Base-by-base conservation (phyloP, 306 rosid genomes). In the Prinsepia uniflora region DNA sequence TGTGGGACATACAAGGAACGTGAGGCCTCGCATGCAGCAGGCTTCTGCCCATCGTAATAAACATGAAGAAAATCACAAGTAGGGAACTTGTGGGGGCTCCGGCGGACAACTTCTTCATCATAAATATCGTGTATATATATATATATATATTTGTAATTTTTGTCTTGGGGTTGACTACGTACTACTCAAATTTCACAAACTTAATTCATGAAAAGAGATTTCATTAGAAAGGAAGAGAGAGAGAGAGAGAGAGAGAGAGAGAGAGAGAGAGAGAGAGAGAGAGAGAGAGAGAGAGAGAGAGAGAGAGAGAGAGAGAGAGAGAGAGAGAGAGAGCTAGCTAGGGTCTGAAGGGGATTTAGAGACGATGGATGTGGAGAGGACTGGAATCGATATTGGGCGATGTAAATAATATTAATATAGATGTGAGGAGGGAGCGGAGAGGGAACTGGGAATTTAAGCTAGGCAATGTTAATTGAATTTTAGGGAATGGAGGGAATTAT, bases 41-140 rank as follows among this genome's bases (percentile, higher is more conserved):
- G 82, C 83, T 73, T 71, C 77, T 76, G 44, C 77, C 48, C 17
- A 75, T 72, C 68, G 67, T 67, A 45, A 85, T 70, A 11, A 76
- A 24, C 79, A 75, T 57, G 79, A 83, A 87, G 76, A 89, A 80
- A 76, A 81, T 45, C 19, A 79, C 22, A 44, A 87, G n/a, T 3
- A 89, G 76, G 50, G 80, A 73, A 67, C 8, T 70, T 39, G 71
- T 65, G 58, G 73, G 82, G 56, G 84, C 73, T 72, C 79, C 75
- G 71, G 79, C 74, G 2, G 79, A 70, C 61, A 72, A 63, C 71
- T 67, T 80, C 81, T 53, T 88, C 78, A 53, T 88, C 97, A 93
- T 93, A 30, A 30, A 11, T 18, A 65, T 44, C 6, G 3, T 22
- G 6, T n/a, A n/a, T n/a, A n/a, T n/a, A n/a, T n/a, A n/a, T n/a